phyloP scores from a whole-genome alignment of 164 flowering plant genomes.

The Houttuynia cordata region DNA sequence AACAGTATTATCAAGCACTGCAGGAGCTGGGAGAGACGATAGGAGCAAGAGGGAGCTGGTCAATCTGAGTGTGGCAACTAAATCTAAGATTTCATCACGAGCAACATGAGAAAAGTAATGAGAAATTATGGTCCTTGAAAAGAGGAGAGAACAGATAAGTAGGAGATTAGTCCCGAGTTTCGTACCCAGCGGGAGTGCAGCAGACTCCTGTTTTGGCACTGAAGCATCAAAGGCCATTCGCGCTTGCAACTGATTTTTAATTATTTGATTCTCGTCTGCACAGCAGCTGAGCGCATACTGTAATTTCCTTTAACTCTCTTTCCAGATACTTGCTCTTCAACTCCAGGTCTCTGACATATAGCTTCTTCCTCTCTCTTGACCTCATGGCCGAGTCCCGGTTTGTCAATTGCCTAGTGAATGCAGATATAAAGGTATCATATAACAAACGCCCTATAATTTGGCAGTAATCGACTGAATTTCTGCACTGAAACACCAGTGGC shows the following conservation, averaged over 20 bases:
- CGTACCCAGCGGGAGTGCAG: constrained; percentile 98
- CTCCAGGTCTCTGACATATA: constrained; percentile 71
- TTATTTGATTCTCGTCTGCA: constrained; percentile 64
- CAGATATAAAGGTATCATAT: neutral
- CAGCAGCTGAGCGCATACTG: constrained; percentile 53
- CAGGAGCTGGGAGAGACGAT: no score
- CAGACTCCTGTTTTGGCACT: constrained; percentile 97
- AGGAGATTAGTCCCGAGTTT: neutral
- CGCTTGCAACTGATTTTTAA: constrained; percentile 49
- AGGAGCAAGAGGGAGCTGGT: no score
- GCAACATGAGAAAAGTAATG: neutral
- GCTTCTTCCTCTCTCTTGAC: constrained; percentile 92
- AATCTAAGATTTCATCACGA: neutral
- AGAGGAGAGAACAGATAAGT: neutral
- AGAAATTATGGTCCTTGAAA: neutral
- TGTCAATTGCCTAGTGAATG: constrained; percentile 54
- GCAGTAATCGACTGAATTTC: no score
- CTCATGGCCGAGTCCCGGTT: constrained; percentile 82
- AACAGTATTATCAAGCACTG: no score
- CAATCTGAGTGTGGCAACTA: no score
- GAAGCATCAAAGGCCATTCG: constrained; percentile 24
- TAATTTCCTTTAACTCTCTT: constrained; percentile 70
- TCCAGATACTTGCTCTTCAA: constrained; percentile 70
- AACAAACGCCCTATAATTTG: no score
- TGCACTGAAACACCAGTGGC: no score